phyloP scores from a whole-genome alignment of 2,329 filamentous ascomycete genomes.

The Cladosporium sp. region DNA sequence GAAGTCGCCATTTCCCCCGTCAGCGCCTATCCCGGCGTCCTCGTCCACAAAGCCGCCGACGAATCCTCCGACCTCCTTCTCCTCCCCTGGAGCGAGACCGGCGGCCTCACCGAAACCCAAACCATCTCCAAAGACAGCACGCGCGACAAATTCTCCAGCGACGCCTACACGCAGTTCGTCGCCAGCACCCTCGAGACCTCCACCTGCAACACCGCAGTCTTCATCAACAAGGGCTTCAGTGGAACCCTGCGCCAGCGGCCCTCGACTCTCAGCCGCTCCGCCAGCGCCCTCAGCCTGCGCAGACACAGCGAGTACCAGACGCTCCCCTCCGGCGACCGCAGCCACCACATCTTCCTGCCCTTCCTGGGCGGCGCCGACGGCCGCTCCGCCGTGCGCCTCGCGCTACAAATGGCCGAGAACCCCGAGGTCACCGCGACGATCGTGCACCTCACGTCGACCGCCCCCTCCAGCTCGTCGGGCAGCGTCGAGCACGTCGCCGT shows the following conservation, averaged over 20 bases:
- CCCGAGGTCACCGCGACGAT: conserved; percentile 72
- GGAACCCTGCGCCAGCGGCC: conserved; percentile 35
- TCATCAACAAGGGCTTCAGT: conserved; percentile 67
- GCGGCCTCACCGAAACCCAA: conserved; percentile 63
- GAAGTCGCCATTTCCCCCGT: conserved; percentile 75
- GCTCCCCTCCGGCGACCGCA: conserved; percentile 56
- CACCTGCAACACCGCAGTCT: conserved; percentile 64
- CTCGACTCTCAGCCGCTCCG: conserved; percentile 40
- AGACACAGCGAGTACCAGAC: conserved; percentile 51
- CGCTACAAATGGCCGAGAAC: conserved; percentile 78
- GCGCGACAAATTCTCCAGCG: conserved; percentile 54
- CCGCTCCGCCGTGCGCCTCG: conserved; percentile 67
- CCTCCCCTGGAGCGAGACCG: conserved; percentile 84
- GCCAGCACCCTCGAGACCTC: conserved; percentile 57
- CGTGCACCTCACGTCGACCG: conserved; percentile 46
- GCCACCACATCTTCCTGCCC: conserved; percentile 79
- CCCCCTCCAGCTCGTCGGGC: background rate
- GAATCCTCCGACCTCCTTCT: conserved; percentile 62
- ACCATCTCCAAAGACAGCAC: conserved; percentile 45
- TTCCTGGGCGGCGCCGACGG: conserved; percentile 85
- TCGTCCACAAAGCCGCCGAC: conserved; percentile 55
- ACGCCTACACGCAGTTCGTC: conserved; percentile 69
- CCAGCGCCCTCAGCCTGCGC: conserved; percentile 55
- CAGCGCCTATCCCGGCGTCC: conserved; percentile 68
- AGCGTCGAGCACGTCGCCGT: conserved; percentile 9